A percentile compares a stretch with the other conserved stretches of the same genome.
phyloP scores from a whole-genome alignment of 2,329 filamentous ascomycete genomes.

The Massarina eburnea region DNA sequence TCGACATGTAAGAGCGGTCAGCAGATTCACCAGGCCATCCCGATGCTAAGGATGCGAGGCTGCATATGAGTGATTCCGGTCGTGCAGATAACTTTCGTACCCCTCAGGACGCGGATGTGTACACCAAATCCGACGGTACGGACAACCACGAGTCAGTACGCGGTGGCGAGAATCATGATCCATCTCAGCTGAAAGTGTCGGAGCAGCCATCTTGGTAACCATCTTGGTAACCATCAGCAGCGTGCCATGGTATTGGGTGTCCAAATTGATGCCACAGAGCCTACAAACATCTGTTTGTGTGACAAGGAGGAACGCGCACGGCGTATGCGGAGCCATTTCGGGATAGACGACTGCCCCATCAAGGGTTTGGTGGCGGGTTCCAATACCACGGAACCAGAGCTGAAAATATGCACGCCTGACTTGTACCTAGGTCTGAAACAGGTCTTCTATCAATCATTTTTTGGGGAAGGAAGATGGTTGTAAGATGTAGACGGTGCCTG shows the following conservation, averaged over 20 bases:
- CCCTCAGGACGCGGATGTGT: neutral
- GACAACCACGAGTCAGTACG: slow-evolving; percentile 6
- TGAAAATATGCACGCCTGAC: slow-evolving; percentile 9
- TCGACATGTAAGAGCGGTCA: neutral
- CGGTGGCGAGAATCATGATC: slow-evolving; percentile 4
- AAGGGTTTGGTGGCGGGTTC: slow-evolving; percentile 4
- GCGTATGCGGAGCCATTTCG: neutral
- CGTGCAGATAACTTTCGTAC: slow-evolving; percentile 1
- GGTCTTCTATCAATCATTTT: neutral
- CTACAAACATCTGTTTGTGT: slow-evolving; percentile 21
- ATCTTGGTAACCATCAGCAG: neutral
- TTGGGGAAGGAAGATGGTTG: neutral
- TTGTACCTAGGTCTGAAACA: slow-evolving; percentile 17
- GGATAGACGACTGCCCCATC: neutral
- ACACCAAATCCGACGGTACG: neutral
- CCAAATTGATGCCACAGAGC: slow-evolving; percentile 9
- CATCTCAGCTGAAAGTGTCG: slow-evolving; percentile 1
- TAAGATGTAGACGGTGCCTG: neutral
- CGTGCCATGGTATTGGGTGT: slow-evolving; percentile 9
- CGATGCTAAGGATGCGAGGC: neutral
- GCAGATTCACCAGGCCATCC: neutral
- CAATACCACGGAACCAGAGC: slow-evolving; percentile 9
- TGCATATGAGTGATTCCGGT: neutral
- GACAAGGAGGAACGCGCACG: neutral
- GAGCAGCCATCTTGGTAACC: neutral